Evolutionary conservation across 805 yeast species (phyloP), one percentile per base, ranked within the genome.

Genomic region (Metschnikowia baotianmanensis): DNA sequence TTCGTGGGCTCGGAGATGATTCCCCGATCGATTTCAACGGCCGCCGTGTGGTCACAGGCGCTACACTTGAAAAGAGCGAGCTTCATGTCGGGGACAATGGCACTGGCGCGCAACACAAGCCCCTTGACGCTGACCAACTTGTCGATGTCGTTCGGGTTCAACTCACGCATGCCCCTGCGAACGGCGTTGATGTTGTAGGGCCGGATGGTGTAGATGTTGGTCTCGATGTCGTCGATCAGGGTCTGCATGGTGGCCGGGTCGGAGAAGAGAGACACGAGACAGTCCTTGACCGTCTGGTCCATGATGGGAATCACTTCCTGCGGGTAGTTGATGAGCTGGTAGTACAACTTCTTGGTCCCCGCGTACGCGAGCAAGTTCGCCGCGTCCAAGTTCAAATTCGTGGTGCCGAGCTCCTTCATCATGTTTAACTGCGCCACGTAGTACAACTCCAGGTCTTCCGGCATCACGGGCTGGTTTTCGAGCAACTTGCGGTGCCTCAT

Each of bases 81-180:
- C 59, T 89, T 90, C 99, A 93, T 93, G 61, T 93, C 99, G 10
- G 99, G 99, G 36, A 93, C 87, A 26, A 93, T 80, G 10, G 97
- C 80, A 6, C 96, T 87, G 6, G 96, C 74, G 54, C 99, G 76
- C 37, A 93, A 69, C 0, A 89, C 95, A 31, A 93, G 72, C 16
- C 99, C 99, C 65, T 91, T 93, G 41, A 93, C 80, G 36, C 87
- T 77, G 8, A 93, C 95, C 43, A 93, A 72, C 58, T 91, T 90
- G 65, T 93, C 99, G 48, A 93, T 91, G 63, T 90, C 98, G 46
- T 81, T 82, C 5, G 98, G 98, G 55, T 91, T 90, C 50, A 90
- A 68, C 48, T 90, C 97, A 51, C 98, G 80, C 87, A 90, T 86
- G 36, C 96, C 96, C 46, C 71, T 74, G 32, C 72, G 71, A 32